These are phyloP conservation scores for Brettanomyces bruxellensis DNA, from an alignment of 805 yeast species.

Conservation along the genomic window DNA sequence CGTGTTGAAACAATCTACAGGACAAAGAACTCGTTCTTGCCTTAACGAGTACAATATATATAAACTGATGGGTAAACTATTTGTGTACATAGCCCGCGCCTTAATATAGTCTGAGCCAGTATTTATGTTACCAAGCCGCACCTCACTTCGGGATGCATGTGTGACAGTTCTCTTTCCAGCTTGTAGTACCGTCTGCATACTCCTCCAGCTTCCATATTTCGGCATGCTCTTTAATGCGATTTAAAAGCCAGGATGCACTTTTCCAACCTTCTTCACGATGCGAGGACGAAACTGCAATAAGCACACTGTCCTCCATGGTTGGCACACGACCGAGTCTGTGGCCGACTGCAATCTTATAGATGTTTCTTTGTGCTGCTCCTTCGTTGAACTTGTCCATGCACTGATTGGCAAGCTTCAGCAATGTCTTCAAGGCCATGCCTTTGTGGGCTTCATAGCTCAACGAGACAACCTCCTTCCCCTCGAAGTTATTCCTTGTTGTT, in stretches of 20 bases:
- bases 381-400: constrained; percentile 22
- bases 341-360: constrained; percentile 30
- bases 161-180: constrained; percentile 37
- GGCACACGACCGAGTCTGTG: constrained; percentile 43
- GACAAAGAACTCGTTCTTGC: constrained; percentile 38
- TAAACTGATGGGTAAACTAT: not conserved
- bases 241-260: constrained; percentile 35
- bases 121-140: too few species aligned
- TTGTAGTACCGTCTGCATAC: constrained; percentile 29
- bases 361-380: constrained; percentile 1
- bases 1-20: constrained; percentile 46
- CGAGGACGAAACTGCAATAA: constrained; percentile 33
- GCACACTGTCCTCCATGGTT: constrained; percentile 35
- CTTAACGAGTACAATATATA: not conserved
- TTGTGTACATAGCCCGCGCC: not conserved
- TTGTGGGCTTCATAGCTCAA: constrained; percentile 39
- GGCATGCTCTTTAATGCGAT: constrained; percentile 32
- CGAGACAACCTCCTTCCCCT: constrained; percentile 29
- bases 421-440: constrained; percentile 31
- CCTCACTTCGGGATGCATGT: constrained; percentile 4
- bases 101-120: constrained; percentile 1
- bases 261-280: constrained; percentile 42
- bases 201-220: constrained; percentile 46
- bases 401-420: constrained; percentile 25
- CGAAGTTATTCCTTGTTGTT: constrained; percentile 37